phyloP scores from a whole-genome alignment of 805 yeast genomes.

The Wickerhamiella qilinensis region DNA sequence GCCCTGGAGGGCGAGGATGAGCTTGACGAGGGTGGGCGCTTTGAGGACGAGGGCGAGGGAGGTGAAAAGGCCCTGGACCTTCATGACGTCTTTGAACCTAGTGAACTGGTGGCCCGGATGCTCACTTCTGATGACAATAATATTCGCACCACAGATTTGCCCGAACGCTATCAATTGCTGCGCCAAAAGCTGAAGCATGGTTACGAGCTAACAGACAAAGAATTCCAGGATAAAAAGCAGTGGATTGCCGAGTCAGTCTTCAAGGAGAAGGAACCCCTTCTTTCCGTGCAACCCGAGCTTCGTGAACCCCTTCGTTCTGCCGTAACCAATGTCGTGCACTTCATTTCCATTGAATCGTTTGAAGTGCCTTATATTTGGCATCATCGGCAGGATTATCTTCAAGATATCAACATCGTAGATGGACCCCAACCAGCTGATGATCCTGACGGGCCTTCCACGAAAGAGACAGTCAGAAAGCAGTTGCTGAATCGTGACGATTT shows the following conservation, averaged over 20 bases:
- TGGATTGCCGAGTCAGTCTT: constrained; percentile 65
- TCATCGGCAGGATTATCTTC: constrained; percentile 78
- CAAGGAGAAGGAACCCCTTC: constrained; percentile 35
- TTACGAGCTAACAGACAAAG: constrained; percentile 47
- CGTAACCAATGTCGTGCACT: constrained; percentile 49
- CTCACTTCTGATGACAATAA: constrained; percentile 83
- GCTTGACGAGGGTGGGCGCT: constrained; percentile 10
- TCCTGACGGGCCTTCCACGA: constrained; percentile 23
- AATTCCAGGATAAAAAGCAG: constrained; percentile 51
- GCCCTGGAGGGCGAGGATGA: constrained; percentile 83
- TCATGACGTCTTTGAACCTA: constrained; percentile 85
- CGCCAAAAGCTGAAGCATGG: constrained; percentile 52
- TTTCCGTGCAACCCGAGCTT: constrained; percentile 24
- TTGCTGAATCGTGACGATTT: constrained; percentile 56
- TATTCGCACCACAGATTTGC: constrained; percentile 73
- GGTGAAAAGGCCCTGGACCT: constrained; percentile 36
- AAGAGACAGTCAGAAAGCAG: constrained; percentile 8
- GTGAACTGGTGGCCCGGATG: constrained; percentile 79
- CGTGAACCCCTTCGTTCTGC: constrained; percentile 38
- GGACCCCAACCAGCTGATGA: constrained; percentile 24
- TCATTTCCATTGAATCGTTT: constrained; percentile 60
- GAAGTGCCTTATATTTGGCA: constrained; percentile 95
- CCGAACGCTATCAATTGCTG: constrained; percentile 77
- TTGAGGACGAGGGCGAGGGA: not conserved
- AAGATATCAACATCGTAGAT: constrained; percentile 31